Evolutionary conservation across 345 rosid genomes (phyloP), one percentile per base, ranked within the genome.

Genomic region (Trapa bicornis): DNA sequence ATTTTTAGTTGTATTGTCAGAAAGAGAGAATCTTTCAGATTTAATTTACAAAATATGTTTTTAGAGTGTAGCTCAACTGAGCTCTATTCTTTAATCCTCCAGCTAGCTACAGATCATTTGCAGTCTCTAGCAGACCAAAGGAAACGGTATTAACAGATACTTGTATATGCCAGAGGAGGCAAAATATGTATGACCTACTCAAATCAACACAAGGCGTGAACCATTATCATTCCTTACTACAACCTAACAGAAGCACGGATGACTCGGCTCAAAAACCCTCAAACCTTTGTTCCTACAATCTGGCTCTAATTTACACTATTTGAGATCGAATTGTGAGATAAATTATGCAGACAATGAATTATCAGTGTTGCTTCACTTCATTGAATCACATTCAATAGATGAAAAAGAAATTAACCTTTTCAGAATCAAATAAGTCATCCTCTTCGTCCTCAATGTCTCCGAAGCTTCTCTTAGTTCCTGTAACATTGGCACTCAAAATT

Each of bases 371-470:
- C 58, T 53, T 16, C 32, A 53, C n/a, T 53, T 53, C n/a, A 29
- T 45, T 12, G 10, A 2, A 45, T 6, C 8, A 29, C 12, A 57
- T 37, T 1, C 3, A 32, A 0, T 4, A 6, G 37, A 29, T 8
- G 33, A 32, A 58, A 35, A 35, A 4, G 1, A 58, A 58, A 35
- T 6, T 38, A 61, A 94, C 99, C 93, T 87, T 89, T 69, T 87
- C 86, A 16, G 97, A 80, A 69, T 88, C 87, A 74, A 91, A 89
- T 37, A 91, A 78, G 64, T 88, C 97, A 65, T 91, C 99, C 69
- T 91, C 99, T 3, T 94, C 99, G 66, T 91, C 96, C 69, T 89
- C 99, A 35, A 88, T 75, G 61, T 91, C 99, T 64, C 82, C 91
- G 67, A 86, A 94, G 73, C 84, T 80, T 82, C 96, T 86, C 84